Conservation (phyloP, 2,329 filamentous ascomycete genomes). For the Diatrype stigma region DNA sequence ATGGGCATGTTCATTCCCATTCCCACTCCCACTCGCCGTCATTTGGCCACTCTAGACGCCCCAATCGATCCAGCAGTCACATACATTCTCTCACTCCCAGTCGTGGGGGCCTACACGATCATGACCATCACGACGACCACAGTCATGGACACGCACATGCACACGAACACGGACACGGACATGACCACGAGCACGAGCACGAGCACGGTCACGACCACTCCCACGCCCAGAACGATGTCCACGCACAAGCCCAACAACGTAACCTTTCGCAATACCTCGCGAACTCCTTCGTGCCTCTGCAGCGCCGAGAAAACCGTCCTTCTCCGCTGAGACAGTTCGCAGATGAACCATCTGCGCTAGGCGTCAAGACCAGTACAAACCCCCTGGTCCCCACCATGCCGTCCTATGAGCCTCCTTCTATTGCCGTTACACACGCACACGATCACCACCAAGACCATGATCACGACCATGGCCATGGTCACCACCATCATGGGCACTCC, state of each 20-base stretch:
- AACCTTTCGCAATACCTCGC: slow-evolving; percentile 28
- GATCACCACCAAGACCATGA: slow-evolving; percentile 21
- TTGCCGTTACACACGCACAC: slow-evolving; percentile 18
- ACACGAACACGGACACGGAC: slow-evolving; percentile 28
- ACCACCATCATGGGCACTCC: slow-evolving; percentile 6
- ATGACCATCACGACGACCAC: slow-evolving; percentile 26
- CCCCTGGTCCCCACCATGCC: slow-evolving; percentile 11
- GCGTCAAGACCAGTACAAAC: slow-evolving; percentile 9
- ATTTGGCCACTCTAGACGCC: slow-evolving; percentile 35
- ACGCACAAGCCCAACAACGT: slow-evolving; percentile 16
- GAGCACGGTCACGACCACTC: slow-evolving; percentile 26
- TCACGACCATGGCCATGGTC: slow-evolving; percentile 9
- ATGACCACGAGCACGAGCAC: slow-evolving; percentile 28
- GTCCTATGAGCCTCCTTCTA: slow-evolving; percentile 7
- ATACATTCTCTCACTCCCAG: slow-evolving; percentile 26
- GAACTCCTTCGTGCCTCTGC: slow-evolving; percentile 30
- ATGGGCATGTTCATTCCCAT: slow-evolving; percentile 33
- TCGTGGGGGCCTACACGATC: slow-evolving; percentile 27
- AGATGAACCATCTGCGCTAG: slow-evolving; percentile 17
- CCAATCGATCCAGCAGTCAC: slow-evolving; percentile 21
- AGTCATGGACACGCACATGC: slow-evolving; percentile 26
- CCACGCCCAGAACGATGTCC: slow-evolving; percentile 19
- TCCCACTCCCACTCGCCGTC: slow-evolving; percentile 34
- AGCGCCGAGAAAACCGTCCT: slow-evolving; percentile 29
- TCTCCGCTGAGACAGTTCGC: slow-evolving; percentile 27